Percentiles rank a stretch among this genome's conserved stretches.
These are phyloP conservation scores for Pistacia atlantica DNA, from an alignment of 345 rosid species.

Conservation along the genomic window DNA sequence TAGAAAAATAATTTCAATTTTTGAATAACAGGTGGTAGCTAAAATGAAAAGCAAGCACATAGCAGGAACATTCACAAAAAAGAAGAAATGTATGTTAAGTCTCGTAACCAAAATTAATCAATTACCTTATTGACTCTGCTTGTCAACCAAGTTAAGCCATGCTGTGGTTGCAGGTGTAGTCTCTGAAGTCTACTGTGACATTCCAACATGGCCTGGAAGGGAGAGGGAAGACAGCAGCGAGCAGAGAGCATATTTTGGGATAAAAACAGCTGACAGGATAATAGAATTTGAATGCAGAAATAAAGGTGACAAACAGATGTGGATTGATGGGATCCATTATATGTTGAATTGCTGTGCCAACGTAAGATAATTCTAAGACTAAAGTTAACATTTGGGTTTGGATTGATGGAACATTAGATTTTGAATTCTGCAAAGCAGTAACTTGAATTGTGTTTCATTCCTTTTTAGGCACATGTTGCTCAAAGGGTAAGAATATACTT, in stretches of 20 bases:
- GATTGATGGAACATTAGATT: slow-evolving; percentile 13
- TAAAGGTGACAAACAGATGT: slow-evolving; percentile 68
- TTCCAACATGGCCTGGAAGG: slow-evolving; percentile 68
- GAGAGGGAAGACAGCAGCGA: slow-evolving; percentile 35
- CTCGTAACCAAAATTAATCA: slow-evolving; percentile 13
- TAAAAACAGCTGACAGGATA: slow-evolving; percentile 66
- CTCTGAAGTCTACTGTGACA: slow-evolving; percentile 58
- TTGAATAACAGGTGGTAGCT: slow-evolving; percentile 61
- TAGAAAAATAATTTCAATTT: slow-evolving; percentile 5
- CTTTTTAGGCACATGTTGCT: background rate
- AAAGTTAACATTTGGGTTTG: slow-evolving; percentile 10
- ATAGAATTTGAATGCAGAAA: slow-evolving; percentile 81
- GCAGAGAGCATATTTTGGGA: slow-evolving; percentile 72
- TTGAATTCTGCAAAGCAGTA: slow-evolving; percentile 20
- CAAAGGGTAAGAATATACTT: slow-evolving; percentile 16
- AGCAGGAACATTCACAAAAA: slow-evolving; percentile 88
- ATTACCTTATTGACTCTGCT: slow-evolving; percentile 11
- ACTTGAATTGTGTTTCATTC: slow-evolving; percentile 3
- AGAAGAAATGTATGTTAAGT: slow-evolving; percentile 70
- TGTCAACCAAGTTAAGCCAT: slow-evolving; percentile 14
- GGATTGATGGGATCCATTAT: slow-evolving; percentile 79
- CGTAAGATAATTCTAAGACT: slow-evolving; percentile 23
- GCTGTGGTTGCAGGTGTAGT: slow-evolving; percentile 56
- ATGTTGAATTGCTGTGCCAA: slow-evolving; percentile 53
- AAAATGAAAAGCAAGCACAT: slow-evolving; percentile 90